Percentiles rank a stretch among this genome's conserved stretches.
phyloP scores from a whole-genome alignment of 495 filamentous ascomycete genomes.

The Penicillium soppii region DNA sequence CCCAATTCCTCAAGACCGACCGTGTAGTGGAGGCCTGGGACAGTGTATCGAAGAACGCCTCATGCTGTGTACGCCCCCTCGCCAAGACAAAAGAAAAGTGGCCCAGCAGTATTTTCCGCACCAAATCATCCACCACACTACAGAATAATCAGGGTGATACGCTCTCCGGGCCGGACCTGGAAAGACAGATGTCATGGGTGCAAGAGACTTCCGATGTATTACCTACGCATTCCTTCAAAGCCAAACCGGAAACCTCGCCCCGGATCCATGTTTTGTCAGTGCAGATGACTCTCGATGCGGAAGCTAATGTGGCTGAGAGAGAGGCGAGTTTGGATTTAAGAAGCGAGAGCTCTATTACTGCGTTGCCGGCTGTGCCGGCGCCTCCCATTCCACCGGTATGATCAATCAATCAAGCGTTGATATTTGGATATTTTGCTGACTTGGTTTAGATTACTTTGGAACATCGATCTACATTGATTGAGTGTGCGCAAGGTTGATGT shows the following conservation, averaged over 20 bases:
- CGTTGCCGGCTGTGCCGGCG: slow-evolving; percentile 35
- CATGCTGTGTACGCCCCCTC: slow-evolving; percentile 5
- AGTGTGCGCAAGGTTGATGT: slow-evolving; percentile 11
- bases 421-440: background rate
- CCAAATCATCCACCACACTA: slow-evolving; percentile 21
- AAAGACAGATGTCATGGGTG: slow-evolving; percentile 34
- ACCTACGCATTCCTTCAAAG: slow-evolving; percentile 38
- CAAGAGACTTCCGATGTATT: slow-evolving; percentile 29
- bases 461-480: slow-evolving; percentile 15
- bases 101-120: slow-evolving; percentile 36
- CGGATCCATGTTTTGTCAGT: slow-evolving; percentile 38
- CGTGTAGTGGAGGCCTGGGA: slow-evolving; percentile 43
- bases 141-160: slow-evolving; percentile 7
- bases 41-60: slow-evolving; percentile 20
- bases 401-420: background rate
- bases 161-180: slow-evolving; percentile 16
- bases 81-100: slow-evolving; percentile 31
- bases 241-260: slow-evolving; percentile 26
- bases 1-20: slow-evolving; percentile 41
- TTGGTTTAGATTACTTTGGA: background rate
- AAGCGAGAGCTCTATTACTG: slow-evolving; percentile 37
- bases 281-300: slow-evolving; percentile 28
- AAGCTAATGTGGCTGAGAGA: slow-evolving; percentile 10
- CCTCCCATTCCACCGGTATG: slow-evolving; percentile 10
- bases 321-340: slow-evolving; percentile 3